These are phyloP conservation scores for Moesziomyces sp. DNA, from an alignment of 1,284 basidiomycete genomes.

Conservation along the genomic window DNA sequence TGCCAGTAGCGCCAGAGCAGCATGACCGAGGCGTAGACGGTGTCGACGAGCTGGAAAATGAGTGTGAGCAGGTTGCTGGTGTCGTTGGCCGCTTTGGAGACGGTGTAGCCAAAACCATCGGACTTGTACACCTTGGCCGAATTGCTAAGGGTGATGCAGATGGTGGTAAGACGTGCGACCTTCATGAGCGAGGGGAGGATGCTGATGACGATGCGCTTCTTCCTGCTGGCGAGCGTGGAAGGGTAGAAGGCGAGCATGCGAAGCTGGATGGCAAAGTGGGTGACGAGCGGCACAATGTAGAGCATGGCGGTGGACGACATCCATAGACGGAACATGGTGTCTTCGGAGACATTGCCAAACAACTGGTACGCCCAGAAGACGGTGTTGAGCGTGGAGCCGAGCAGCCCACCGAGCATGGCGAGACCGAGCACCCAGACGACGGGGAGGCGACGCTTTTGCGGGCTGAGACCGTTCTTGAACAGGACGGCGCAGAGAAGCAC, in stretches of 20 bases:
- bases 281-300: constrained; percentile 50
- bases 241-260: constrained; percentile 52
- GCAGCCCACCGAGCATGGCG: constrained; percentile 45
- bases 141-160: constrained; percentile 32
- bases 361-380: constrained; percentile 53
- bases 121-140: constrained; percentile 8
- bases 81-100: constrained; percentile 30
- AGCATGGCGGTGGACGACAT: constrained; percentile 43
- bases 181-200: constrained; percentile 42
- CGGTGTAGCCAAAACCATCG: constrained; percentile 20
- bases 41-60: constrained; percentile 48
- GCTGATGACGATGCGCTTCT: constrained; percentile 40
- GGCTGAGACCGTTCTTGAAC: constrained; percentile 48
- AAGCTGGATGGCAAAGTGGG: constrained; percentile 47
- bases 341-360: constrained; percentile 32
- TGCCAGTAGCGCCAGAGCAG: constrained; percentile 48
- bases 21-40: constrained; percentile 37
- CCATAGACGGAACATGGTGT: constrained; percentile 46
- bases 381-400: constrained; percentile 51
- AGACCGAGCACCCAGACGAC: constrained; percentile 49
- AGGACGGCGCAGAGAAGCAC: constrained; percentile 48
- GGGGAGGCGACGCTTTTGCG: constrained; percentile 35
- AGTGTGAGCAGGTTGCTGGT: constrained; percentile 36
- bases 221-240: constrained; percentile 30
- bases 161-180: constrained; percentile 38